These are phyloP conservation scores for Dioscorea alata DNA, from an alignment of 106 monocot genomes.

Conservation along the genomic window DNA sequence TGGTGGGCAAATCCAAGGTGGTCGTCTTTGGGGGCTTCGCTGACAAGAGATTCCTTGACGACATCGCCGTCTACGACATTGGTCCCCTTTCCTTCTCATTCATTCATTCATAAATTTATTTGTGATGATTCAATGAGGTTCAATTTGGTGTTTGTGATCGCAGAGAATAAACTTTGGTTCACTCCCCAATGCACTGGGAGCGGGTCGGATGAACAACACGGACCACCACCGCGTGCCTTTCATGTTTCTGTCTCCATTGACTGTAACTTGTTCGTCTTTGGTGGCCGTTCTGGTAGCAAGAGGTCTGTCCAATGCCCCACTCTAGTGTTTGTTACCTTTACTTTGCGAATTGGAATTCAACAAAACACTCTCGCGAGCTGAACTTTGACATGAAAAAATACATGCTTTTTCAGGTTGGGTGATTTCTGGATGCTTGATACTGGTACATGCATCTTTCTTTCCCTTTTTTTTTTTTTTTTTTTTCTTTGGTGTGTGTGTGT, in stretches of 20 bases:
- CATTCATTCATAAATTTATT: background rate
- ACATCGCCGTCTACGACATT: conserved; percentile 65
- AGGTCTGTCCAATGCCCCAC: conserved; percentile 28
- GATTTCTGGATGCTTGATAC: conserved; percentile 99
- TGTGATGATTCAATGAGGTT: no score
- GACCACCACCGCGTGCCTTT: conserved; percentile 83
- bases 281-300: conserved; percentile 74
- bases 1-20: conserved; percentile 76
- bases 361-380: no score
- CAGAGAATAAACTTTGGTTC: conserved; percentile 92
- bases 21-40: conserved; percentile 89
- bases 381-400: conserved; percentile 1
- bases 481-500: no score
- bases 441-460: conserved; percentile 30
- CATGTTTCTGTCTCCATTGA: conserved; percentile 86
- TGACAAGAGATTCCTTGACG: conserved; percentile 68
- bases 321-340: no score
- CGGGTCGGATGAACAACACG: conserved; percentile 61
- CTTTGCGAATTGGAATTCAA: no score
- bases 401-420: conserved; percentile 62
- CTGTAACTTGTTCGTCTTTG: conserved; percentile 93
- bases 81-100: conserved; percentile 22
- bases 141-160: background rate
- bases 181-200: conserved; percentile 73
- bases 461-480: no score